phyloP scores from a whole-genome alignment of 1,284 basidiomycete genomes.

The Leccinum proximum region DNA sequence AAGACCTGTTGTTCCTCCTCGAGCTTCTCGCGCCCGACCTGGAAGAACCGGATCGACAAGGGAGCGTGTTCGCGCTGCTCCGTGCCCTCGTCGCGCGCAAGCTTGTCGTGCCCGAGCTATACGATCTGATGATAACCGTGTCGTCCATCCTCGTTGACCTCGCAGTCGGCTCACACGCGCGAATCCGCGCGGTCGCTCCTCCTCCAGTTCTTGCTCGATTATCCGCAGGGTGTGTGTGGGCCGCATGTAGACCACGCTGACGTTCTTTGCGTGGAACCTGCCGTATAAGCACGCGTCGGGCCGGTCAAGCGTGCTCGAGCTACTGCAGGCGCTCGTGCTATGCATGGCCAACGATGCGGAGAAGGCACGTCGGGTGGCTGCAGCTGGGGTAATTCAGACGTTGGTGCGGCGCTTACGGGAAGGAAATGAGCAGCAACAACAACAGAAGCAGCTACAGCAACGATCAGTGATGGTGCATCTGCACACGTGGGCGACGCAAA shows the following conservation, averaged over 20 bases:
- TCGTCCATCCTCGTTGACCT: constrained; percentile 92
- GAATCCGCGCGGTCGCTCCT: constrained; percentile 89
- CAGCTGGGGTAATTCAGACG: constrained; percentile 77
- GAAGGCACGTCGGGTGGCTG: constrained; percentile 85
- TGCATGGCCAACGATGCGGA: constrained; percentile 94
- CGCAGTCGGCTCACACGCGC: constrained; percentile 85
- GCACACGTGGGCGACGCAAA: constrained; percentile 78
- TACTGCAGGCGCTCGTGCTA: constrained; percentile 88
- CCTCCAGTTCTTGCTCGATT: constrained; percentile 96
- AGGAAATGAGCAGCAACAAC: constrained; percentile 44
- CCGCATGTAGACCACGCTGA: constrained; percentile 85
- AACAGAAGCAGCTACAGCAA: constrained; percentile 27
- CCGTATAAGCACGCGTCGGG: constrained; percentile 93
- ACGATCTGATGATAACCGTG: constrained; percentile 97
- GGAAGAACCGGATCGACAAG: constrained; percentile 90
- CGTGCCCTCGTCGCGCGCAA: constrained; percentile 91
- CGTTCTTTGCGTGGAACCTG: constrained; percentile 93
- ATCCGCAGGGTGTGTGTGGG: constrained; percentile 89
- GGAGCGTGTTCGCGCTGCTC: constrained; percentile 85
- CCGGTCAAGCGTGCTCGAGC: constrained; percentile 88
- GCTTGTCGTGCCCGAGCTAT: constrained; percentile 95
- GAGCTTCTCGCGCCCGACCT: constrained; percentile 88
- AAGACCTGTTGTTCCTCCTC: constrained; percentile 86
- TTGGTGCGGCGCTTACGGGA: constrained; percentile 73
- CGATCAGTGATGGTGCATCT: constrained; percentile 61